Evolutionary conservation across 768 basidiomycete species (phyloP).

Genomic region (Calocybe cyanea): DNA sequence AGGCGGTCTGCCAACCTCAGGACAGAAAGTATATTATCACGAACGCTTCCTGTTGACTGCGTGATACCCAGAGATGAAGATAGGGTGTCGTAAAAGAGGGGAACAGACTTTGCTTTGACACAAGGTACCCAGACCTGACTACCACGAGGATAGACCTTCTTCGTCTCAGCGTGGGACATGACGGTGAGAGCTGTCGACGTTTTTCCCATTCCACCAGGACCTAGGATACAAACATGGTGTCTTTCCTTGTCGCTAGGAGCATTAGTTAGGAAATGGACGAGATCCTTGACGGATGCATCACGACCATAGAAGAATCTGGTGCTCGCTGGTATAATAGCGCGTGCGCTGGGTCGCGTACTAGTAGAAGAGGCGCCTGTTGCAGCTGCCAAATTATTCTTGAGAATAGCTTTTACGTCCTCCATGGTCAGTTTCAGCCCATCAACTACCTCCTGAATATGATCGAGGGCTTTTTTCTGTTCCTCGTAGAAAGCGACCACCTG

Average conservation of each 20-base stretch:
- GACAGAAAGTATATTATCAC: conserved; percentile 14
- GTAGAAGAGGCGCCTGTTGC: background rate
- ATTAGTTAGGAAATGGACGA: conserved; percentile 2
- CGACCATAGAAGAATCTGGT: conserved; percentile 19
- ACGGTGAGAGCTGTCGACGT: conserved; percentile 26
- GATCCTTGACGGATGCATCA: conserved; percentile 14
- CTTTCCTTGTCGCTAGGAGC: conserved; percentile 4
- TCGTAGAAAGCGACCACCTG: conserved; percentile 4
- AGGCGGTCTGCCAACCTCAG: conserved; percentile 11
- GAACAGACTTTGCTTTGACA: conserved; percentile 22
- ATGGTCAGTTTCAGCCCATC: too few species aligned
- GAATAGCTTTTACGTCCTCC: background rate
- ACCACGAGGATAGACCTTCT: conserved; percentile 11
- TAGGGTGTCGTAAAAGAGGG: conserved; percentile 21
- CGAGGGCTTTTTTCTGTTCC: background rate
- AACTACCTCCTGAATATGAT: background rate
- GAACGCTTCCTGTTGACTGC: conserved; percentile 8
- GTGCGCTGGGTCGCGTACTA: conserved; percentile 14
- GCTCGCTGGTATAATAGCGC: conserved; percentile 9
- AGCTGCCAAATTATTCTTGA: background rate
- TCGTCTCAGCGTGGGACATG: conserved; percentile 19
- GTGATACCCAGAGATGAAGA: conserved; percentile 16
- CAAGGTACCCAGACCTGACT: conserved; percentile 26
- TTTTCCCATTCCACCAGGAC: conserved; percentile 30
- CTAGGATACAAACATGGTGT: conserved; percentile 22